These are phyloP conservation scores for Margaritispora aquatica DNA, from an alignment of 495 filamentous ascomycete species.

Conservation along the genomic window DNA sequence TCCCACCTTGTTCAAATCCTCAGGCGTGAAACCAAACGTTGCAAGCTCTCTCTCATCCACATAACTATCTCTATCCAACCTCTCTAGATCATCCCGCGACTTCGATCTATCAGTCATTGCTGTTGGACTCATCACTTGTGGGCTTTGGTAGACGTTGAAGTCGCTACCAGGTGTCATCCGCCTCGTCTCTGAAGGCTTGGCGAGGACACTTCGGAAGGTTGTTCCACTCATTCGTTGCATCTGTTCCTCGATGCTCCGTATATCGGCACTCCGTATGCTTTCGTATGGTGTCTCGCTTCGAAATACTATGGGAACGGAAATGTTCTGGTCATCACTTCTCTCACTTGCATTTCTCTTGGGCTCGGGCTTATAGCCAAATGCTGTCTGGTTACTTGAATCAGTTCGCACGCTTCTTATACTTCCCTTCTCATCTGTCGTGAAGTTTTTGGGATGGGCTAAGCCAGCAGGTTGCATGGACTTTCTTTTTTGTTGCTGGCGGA, in stretches of 20 bases:
- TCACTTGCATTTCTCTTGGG: background rate
- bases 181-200: background rate
- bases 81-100: background rate
- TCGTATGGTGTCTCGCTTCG: background rate
- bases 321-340: background rate
- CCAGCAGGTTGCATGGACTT: background rate
- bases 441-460: background rate
- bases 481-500: background rate
- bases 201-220: background rate
- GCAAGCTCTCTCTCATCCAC: background rate
- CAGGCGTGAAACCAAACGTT: background rate
- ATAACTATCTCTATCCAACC: background rate
- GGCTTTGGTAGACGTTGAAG: background rate
- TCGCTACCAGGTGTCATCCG: background rate
- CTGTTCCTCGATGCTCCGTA: background rate
- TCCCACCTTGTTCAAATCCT: background rate
- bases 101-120: background rate
- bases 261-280: background rate
- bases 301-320: background rate
- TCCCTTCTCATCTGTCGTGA: background rate
- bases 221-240: background rate
- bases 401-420: background rate
- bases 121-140: background rate
- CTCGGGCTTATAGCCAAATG: background rate
- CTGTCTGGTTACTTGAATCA: background rate